Base-by-base conservation (phyloP, 2,329 filamentous ascomycete species). In the Cryphonectria naterciae region DNA sequence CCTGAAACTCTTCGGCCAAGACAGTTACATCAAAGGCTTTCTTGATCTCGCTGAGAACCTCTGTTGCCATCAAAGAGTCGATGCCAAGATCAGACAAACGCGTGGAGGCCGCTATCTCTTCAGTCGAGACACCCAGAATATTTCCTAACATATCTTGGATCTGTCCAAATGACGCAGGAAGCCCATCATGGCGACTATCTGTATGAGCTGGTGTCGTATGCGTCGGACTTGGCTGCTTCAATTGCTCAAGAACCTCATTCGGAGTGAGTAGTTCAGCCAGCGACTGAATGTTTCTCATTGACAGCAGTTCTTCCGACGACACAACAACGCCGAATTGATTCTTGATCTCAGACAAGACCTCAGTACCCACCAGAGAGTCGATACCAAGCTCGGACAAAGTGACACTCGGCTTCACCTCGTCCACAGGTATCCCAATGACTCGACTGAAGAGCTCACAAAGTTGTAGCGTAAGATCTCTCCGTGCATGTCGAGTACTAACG, bases 361-460 rank as follows among this genome's bases (percentile, higher is more conserved):
- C 81, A 37, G 77, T 80, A 1, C 73, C 77, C 74, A 81, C 76
- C 13, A 82, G 73, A 10, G 81, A 83, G 68, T 82, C 81, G 17
- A 83, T 75, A 1, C 81, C 81, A 15, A 82, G 70, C 41, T 81
- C 79, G 10, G 72, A 75, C 35, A 81, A 71, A 10, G 75, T 71
- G 2, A 73, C 67, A 22, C 76, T 74, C 4, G 73, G 69, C 52
- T 66, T 70, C n/a, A 77, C 69, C 22, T 77, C 73, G 3, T 74
- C 72, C 2, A 72, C 35, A 10, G 74, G 63, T 32, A 74, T 67
- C 49, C 76, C 75, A 15, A 75, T 74, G 61, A 77, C 68, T 35
- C 69, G 68, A 17, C 65, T 75, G 63, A 74, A 73, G 43, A 73
- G 41, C 13, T 61, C 46, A 28, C 46, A 46, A 5, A 65, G 2